Base-by-base conservation (phyloP, 164 flowering plant species). In the Litsea cubeba region DNA sequence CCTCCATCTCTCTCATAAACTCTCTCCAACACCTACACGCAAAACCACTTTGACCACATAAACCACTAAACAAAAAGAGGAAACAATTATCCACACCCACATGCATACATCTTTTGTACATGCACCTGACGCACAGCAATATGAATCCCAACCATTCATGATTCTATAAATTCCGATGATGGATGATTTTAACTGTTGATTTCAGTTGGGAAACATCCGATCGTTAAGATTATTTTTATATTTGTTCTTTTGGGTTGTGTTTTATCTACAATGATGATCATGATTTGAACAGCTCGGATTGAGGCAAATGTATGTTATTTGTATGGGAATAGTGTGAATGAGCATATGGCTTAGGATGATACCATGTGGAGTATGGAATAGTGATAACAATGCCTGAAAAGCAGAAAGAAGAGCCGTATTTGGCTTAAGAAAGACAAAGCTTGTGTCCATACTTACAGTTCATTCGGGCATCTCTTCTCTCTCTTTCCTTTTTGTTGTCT, bases 21-120 rank as follows among this genome's bases (percentile, higher is more conserved):
- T 78, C 79, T 82, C 81, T 80, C 81, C 84, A 73, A 84, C 81
- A 75, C 81, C 85, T 81, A 83, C 91, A 90, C 92, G 92, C 94
- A 88, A 88, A 88, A 28, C 86, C 78, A 84, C 83, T 84, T 90
- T 88, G 90, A 87, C 90, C 79, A 83, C 28, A 71, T 69, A 49
- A 73, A 22, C 46, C 46, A 40, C 46, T 40, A 40, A 5, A 8
- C 46, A 40, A 40, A 40, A 40, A 40, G 10, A 40, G 46, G 0
- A 8, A 40, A 6, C 46, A 8, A 40, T 40, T 40, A 40, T 40
- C 46, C 46, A 40, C 46, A 40, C 10, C 10, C 11, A 40, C 46
- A 40, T 40, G 46, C 46, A 40, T 8, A 40, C 46, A 7, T 40
- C 46, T 40, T 40, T 40, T 40, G 46, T 8, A 40, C 46, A 40